phyloP scores from a whole-genome alignment of 2,329 filamentous ascomycete species.

The Emmonsiellopsis sp. region DNA sequence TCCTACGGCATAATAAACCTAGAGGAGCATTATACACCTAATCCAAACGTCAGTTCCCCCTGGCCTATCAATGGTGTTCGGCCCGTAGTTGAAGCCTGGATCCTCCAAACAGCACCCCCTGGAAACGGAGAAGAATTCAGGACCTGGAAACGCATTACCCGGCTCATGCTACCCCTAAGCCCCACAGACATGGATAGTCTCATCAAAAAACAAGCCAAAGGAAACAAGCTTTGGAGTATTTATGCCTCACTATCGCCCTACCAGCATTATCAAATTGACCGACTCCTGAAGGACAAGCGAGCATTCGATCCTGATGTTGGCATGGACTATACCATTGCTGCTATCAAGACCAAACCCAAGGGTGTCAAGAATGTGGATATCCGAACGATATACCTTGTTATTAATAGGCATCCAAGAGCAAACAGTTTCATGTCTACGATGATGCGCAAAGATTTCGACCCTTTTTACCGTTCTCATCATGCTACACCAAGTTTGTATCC shows the following conservation, averaged over 20 bases:
- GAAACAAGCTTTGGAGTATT: neutral
- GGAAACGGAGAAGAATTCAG: neutral
- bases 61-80: neutral
- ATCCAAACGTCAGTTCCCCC: neutral
- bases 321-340: neutral
- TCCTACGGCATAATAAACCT: neutral
- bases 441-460: neutral
- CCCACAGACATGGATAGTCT: neutral
- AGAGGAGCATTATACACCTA: neutral
- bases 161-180: neutral
- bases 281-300: neutral
- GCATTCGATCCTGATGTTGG: neutral
- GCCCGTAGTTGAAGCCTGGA: neutral
- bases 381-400: neutral
- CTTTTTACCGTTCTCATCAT: neutral
- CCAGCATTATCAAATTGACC: neutral
- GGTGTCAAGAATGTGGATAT: neutral
- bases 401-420: neutral
- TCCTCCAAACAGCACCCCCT: neutral
- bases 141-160: neutral
- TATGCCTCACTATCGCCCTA: neutral
- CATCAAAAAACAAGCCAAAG: neutral
- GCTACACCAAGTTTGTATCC: neutral
- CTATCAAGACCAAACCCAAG: neutral
- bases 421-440: neutral